A percentile compares a stretch with the other conserved stretches of the same genome.
Conservation (phyloP, 371 early-diverging fungal genomes). For the Mortierella sp. region DNA sequence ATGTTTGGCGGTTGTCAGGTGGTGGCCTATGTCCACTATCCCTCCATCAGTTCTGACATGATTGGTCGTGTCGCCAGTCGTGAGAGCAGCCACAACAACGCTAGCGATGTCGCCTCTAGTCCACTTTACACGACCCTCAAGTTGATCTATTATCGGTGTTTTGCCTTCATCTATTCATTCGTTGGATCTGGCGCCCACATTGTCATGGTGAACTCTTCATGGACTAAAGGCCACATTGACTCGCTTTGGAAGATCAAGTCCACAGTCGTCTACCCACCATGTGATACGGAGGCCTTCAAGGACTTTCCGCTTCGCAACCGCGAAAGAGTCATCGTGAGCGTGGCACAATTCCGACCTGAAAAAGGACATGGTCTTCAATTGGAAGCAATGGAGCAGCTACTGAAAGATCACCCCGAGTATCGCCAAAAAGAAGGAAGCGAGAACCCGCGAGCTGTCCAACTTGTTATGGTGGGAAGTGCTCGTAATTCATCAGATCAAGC, state of each 20-base stretch:
- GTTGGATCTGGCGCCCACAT: conserved; percentile 83
- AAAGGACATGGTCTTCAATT: conserved; percentile 92
- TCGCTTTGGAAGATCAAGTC: conserved; percentile 74
- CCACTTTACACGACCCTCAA: conserved; percentile 72
- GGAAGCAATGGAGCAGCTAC: conserved; percentile 69
- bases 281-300: conserved; percentile 79
- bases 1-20: conserved; percentile 71
- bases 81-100: conserved; percentile 76
- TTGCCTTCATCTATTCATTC: conserved; percentile 79
- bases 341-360: conserved; percentile 97
- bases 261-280: conserved; percentile 91
- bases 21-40: conserved; percentile 95
- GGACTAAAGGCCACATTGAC: conserved; percentile 94
- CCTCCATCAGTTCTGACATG: conserved; percentile 97
- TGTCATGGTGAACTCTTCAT: conserved; percentile 92
- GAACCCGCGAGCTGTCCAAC: conserved; percentile 46
- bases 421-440: conserved; percentile 24
- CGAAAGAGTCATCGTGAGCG: conserved; percentile 75
- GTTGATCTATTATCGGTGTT: conserved; percentile 80
- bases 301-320: conserved; percentile 62
- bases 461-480: conserved; percentile 82
- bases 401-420: conserved; percentile 64
- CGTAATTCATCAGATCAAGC: conserved; percentile 84
- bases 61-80: conserved; percentile 78
- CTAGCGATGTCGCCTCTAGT: conserved; percentile 62